Base-by-base conservation (phyloP, 805 yeast species). In the Lipomyces oligophaga region DNA sequence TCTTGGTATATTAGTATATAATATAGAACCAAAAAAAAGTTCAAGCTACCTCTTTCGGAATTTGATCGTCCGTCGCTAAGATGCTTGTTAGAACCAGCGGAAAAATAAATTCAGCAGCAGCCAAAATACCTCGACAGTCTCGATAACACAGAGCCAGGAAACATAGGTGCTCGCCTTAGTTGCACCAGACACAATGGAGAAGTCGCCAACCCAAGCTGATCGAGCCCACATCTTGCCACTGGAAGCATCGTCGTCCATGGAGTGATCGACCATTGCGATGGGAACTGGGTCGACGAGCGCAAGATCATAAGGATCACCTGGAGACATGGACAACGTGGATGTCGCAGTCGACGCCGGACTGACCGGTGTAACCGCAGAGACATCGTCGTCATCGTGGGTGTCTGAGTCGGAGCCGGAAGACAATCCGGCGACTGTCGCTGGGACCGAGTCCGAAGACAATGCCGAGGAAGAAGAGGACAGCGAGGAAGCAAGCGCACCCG, bases 161-260 rank as follows among this genome's bases (percentile, higher is more conserved):
- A 74, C 76, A 52, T 73, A 74, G n/a, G 65, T 61, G 13, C 67
- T 65, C 3, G 64, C 63, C 38, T 63, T 63, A 15, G 56, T 51
- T 27, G 58, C 43, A 3, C 74, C 76, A 2, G 60, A 59, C 1
- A 73, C 68, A 2, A 71, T 59, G 11, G 70, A 64, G 50, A 70
- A 68, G 28, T 66, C 69, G 1, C 67, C 67, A 2, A 74, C 62
- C 16, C 62, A 61, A 1, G 71, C 74, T 15, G 62, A 58, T 3
- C 54, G 49, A 0, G 74, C 75, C 76, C 76, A 73, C 8, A 60
- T 34, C 7, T 42, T 47, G 5, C 49, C 48, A 21, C 42, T 28
- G 4, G 21, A 44, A 3, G 41, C 45, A 6, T 31, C 48, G 16
- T 49, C 60, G 11, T 56, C 62, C 19, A 41, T 34, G 21, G 56